Percentiles rank a stretch among this genome's conserved stretches.
These are phyloP conservation scores for Butyriboletus appendiculatus DNA, from an alignment of 1,284 basidiomycete species.

Conservation along the genomic window DNA sequence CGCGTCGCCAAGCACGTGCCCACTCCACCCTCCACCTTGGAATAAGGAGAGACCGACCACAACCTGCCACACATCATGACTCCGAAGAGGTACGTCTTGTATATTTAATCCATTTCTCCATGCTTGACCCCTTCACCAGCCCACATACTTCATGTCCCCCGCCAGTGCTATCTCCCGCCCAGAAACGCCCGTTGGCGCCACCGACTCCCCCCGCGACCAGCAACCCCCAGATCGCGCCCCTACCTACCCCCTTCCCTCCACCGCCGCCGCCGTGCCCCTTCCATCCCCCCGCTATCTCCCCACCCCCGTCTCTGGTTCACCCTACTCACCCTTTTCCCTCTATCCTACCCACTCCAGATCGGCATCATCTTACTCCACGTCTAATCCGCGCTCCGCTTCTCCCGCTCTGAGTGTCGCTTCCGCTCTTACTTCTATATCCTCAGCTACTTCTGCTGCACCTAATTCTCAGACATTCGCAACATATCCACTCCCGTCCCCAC, in stretches of 20 bases:
- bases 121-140: conserved; percentile 20
- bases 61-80: conserved; percentile 22
- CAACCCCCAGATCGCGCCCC: conserved; percentile 25
- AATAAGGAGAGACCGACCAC: conserved; percentile 31
- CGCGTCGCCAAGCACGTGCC: conserved; percentile 47
- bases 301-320: conserved; percentile 35
- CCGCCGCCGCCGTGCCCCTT: conserved; percentile 22
- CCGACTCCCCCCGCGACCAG: conserved; percentile 32
- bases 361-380: conserved; percentile 44
- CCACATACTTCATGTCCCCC: conserved; percentile 35
- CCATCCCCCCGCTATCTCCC: conserved; percentile 35
- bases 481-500: conserved; percentile 32
- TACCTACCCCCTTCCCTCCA: conserved; percentile 20
- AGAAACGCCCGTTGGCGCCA: conserved; percentile 40
- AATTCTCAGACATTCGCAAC: conserved; percentile 36
- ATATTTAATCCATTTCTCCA: neutral
- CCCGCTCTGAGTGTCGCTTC: conserved; percentile 61
- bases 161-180: conserved; percentile 42
- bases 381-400: conserved; percentile 56
- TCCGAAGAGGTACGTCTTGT: conserved; percentile 37
- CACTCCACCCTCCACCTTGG: conserved; percentile 39
- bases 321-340: conserved; percentile 35
- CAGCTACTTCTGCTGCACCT: conserved; percentile 36
- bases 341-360: conserved; percentile 45
- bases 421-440: conserved; percentile 51